A percentile compares a stretch with the other conserved stretches of the same genome.
Conservation (phyloP, 495 filamentous ascomycete genomes). For the Aspergillus carlsbadensis region DNA sequence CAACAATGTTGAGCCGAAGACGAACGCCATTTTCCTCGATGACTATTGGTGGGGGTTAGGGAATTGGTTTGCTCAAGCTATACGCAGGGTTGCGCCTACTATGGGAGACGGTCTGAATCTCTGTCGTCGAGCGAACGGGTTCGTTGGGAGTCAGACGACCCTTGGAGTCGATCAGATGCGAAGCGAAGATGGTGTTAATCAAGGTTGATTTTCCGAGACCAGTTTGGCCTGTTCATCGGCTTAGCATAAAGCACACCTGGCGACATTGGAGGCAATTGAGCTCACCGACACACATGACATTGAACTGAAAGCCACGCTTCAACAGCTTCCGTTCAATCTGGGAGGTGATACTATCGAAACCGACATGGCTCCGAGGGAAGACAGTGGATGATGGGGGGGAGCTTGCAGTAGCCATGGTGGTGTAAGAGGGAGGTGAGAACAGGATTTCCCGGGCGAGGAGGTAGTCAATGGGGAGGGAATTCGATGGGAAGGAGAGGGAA, state of each 20-base stretch:
- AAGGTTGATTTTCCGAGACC: constrained; percentile 97
- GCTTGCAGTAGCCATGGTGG: constrained; percentile 54
- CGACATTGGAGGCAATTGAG: constrained; percentile 19
- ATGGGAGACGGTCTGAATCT: constrained; percentile 96
- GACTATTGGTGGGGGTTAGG: constrained; percentile 43
- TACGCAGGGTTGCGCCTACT: constrained; percentile 47
- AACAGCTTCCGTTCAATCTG: constrained; percentile 99
- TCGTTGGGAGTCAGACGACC: constrained; percentile 89
- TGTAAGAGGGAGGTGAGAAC: constrained; percentile 7
- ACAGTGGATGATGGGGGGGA: constrained; percentile 56
- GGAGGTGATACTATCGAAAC: constrained; percentile 98
- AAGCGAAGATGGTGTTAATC: constrained; percentile 99
- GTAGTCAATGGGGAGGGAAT: neutral
- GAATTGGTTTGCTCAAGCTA: neutral
- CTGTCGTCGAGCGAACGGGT: constrained; percentile 90
- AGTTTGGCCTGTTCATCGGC: constrained; percentile 73
- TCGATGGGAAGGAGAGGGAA: constrained; percentile 1
- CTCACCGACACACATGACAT: constrained; percentile 99
- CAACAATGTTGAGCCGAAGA: constrained; percentile 75
- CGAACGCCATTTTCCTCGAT: constrained; percentile 96
- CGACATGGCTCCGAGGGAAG: constrained; percentile 94
- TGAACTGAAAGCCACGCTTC: constrained; percentile 99
- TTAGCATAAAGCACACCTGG: constrained; percentile 16
- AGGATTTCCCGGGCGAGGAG: constrained; percentile 6
- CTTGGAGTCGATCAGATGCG: constrained; percentile 98